Percentiles rank a stretch among this genome's conserved stretches.
phyloP scores from a whole-genome alignment of 805 yeast genomes.

The Cyberlindnera japonica region DNA sequence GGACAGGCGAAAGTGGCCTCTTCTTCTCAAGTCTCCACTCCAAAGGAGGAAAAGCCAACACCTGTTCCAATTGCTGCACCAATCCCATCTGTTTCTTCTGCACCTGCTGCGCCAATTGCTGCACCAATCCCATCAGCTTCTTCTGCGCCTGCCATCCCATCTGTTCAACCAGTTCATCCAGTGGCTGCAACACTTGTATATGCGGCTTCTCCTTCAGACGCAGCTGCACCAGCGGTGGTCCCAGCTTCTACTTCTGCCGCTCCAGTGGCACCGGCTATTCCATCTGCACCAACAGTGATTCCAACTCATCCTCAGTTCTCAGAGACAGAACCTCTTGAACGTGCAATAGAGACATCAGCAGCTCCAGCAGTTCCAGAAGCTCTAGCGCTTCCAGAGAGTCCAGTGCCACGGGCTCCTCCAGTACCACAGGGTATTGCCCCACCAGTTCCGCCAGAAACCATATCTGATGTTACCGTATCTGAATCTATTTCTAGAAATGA shows the following conservation, averaged over 20 bases:
- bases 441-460: slow-evolving; percentile 22
- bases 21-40: slow-evolving; percentile 20
- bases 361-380: not conserved
- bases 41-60: slow-evolving; percentile 21
- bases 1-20: slow-evolving; percentile 25
- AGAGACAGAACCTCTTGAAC: not conserved
- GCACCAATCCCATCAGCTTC: slow-evolving; percentile 5
- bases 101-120: slow-evolving; percentile 10
- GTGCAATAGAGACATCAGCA: not conserved
- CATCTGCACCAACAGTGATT: slow-evolving; percentile 9
- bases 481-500: not conserved
- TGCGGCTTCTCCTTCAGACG: slow-evolving; percentile 7
- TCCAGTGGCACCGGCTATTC: slow-evolving; percentile 5
- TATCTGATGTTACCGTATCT: too few relatives aligned
- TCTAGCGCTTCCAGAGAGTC: not conserved
- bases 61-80: slow-evolving; percentile 28
- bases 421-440: slow-evolving; percentile 5
- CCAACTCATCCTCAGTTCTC: not conserved
- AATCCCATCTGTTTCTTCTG: slow-evolving; percentile 22
- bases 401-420: slow-evolving; percentile 3
- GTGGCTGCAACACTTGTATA: not conserved
- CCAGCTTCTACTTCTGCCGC: slow-evolving; percentile 6
- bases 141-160: slow-evolving; percentile 9
- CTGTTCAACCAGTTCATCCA: slow-evolving; percentile 7
- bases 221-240: slow-evolving; percentile 10